Percentiles rank a stretch among this genome's conserved stretches.
Conservation (phyloP, 176 grass and related monocot species). For the Themeda triandra region DNA sequence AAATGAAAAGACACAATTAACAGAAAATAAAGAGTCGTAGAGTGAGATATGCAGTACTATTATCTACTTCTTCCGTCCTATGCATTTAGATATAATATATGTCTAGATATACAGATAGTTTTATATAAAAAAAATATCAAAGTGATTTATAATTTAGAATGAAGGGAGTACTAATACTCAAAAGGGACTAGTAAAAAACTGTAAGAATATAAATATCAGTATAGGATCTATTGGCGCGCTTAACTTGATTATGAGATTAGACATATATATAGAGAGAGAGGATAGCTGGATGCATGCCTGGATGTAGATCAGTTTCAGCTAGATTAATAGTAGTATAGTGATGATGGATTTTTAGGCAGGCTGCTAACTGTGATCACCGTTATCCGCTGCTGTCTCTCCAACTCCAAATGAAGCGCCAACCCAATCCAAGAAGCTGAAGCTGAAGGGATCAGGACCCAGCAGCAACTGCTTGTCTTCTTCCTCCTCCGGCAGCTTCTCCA, state of each 20-base stretch:
- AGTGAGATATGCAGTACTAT: not conserved
- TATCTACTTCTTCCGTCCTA: too few relatives aligned
- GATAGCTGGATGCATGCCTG: too few relatives aligned
- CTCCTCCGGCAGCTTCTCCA: conserved; percentile 22
- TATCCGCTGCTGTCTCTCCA: not conserved
- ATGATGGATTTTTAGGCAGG: not conserved
- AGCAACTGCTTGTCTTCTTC: conserved; percentile 30
- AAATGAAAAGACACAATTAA: not conserved
- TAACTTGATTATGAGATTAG: not conserved
- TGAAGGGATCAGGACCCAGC: conserved; percentile 49
- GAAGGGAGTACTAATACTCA: not conserved
- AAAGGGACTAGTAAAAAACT: not conserved
- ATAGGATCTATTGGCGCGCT: not conserved
- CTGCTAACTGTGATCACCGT: not conserved
- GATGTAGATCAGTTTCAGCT: not conserved
- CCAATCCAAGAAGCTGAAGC: conserved; percentile 53
- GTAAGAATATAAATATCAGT: not conserved
- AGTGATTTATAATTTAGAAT: too few relatives aligned
- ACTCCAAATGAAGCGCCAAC: not conserved
- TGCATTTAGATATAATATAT: too few relatives aligned
- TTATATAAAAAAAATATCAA: too few relatives aligned
- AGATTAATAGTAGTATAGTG: not conserved
- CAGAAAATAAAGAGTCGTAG: not conserved
- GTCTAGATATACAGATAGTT: too few relatives aligned
- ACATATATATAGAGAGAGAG: too few relatives aligned